Base-by-base conservation (phyloP, 192 early-diverging fungal genomes). In the Backusella morwellensis region DNA sequence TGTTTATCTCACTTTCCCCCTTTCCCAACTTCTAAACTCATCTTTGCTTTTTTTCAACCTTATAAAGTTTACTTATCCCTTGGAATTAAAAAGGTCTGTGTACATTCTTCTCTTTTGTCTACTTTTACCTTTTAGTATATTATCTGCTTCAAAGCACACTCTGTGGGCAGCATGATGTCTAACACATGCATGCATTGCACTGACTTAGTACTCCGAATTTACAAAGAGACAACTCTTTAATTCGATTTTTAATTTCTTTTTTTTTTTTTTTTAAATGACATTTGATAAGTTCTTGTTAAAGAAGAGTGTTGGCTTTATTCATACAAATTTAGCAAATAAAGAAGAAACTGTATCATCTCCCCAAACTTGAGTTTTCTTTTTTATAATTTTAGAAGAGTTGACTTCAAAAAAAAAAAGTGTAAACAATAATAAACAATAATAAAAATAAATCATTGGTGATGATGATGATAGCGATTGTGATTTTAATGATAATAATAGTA, bases 31-130 rank as follows among this genome's bases (percentile, higher is more conserved):
- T 59, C 23, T 59, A 59, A 59, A 59, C 54, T 26, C 54, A 59
- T 59, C 54, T 23, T 59, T 59, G 8, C 23, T 63, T 63, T 59
- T 32, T 56, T 63, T 63, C 56, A 63, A 29, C 11, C 23, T 63
- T 63, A 63, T 63, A 50, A 50, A 63, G 56, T 63, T 63, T 63
- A 63, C 56, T 63, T 29, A 29, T 63, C 56, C 56, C 56, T 63
- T 63, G 56, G 56, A 63, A 63, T 63, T 63, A 63, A 63, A 56
- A 63, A 63, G 56, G 56, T 63, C 56, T 63, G 56, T 63, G 56
- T 63, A 63, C 56, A 63, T 63, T 63, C 56, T 63, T 63, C 56
- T 63, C 23, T 26, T 59, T 59, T 29, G 23, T 63, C 56, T 63
- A 63, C 56, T 63, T 63, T 63, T 63, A 29, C 21, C 21, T 29